A percentile compares a stretch with the other conserved stretches of the same genome.
Conservation (phyloP, 2,329 filamentous ascomycete species). For the Ophiocordyceps sinensis region DNA sequence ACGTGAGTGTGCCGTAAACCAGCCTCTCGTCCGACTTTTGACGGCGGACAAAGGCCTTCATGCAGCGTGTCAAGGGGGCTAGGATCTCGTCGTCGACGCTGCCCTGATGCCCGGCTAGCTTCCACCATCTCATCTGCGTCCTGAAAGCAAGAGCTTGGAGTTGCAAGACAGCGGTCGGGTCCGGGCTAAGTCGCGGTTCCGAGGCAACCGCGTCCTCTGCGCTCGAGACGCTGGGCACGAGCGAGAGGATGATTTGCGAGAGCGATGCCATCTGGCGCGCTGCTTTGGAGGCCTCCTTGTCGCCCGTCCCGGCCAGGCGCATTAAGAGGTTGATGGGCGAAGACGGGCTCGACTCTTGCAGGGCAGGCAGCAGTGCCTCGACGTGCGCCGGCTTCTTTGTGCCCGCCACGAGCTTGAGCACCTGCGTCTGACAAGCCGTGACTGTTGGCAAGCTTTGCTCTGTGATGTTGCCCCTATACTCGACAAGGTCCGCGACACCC, state of each 20-base stretch:
- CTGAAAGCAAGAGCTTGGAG: conserved; percentile 51
- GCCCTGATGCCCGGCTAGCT: conserved; percentile 41
- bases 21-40: conserved; percentile 21
- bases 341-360: conserved; percentile 35
- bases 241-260: conserved; percentile 47
- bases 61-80: conserved; percentile 48
- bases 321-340: conserved; percentile 46
- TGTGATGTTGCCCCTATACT: conserved; percentile 36
- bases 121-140: conserved; percentile 51
- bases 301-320: conserved; percentile 24
- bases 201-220: conserved; percentile 43
- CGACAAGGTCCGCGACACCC: conserved; percentile 42
- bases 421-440: conserved; percentile 50
- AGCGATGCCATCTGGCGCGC: conserved; percentile 52
- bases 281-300: conserved; percentile 38
- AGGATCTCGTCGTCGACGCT: conserved; percentile 50
- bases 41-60: conserved; percentile 46
- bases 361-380: conserved; percentile 39
- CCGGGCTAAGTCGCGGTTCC: conserved; percentile 38
- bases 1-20: conserved; percentile 20
- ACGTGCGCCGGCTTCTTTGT: conserved; percentile 44
- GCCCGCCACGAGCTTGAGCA: conserved; percentile 46
- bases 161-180: conserved; percentile 42
- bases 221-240: conserved; percentile 52
- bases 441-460: conserved; percentile 36